A percentile compares a stretch with the other conserved stretches of the same genome.
phyloP scores from a whole-genome alignment of 2,329 filamentous ascomycete genomes.

The Fusarium torreyae region DNA sequence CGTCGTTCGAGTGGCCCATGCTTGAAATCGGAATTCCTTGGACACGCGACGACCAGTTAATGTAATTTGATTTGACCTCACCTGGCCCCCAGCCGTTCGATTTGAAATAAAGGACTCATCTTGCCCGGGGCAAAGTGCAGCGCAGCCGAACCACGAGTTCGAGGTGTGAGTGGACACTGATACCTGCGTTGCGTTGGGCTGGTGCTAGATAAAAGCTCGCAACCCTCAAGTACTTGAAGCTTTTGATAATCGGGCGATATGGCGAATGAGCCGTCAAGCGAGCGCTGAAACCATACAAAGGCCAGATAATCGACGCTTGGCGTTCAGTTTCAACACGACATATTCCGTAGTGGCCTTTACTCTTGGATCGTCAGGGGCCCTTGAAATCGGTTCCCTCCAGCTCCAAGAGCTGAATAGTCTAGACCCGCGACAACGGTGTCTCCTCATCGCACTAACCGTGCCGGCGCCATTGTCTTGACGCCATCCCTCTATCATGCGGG shows the following conservation, averaged over 20 bases:
- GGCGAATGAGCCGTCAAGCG: conserved; percentile 21
- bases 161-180: conserved; percentile 41
- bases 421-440: conserved; percentile 38
- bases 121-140: conserved; percentile 28
- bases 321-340: conserved; percentile 33
- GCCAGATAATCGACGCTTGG: conserved; percentile 20
- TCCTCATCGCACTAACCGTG: conserved; percentile 38
- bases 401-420: conserved; percentile 35
- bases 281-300: conserved; percentile 22
- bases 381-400: conserved; percentile 6
- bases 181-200: conserved; percentile 17
- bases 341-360: conserved; percentile 31
- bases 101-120: conserved; percentile 30
- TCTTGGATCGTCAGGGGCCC: conserved; percentile 41
- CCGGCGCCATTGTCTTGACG: conserved; percentile 34
- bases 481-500: conserved; percentile 29
- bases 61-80: conserved; percentile 28
- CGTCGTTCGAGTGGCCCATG: conserved; percentile 18
- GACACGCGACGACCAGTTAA: conserved; percentile 33
- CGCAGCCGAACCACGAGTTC: conserved; percentile 31
- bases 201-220: conserved; percentile 19
- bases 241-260: conserved; percentile 38
- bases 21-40: conserved; percentile 33
- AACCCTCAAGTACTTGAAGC: conserved; percentile 35
- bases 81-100: conserved; percentile 8